Percentiles rank a stretch among this genome's conserved stretches.
phyloP scores from a whole-genome alignment of 306 rosid genomes.

The Vigna hirtella region DNA sequence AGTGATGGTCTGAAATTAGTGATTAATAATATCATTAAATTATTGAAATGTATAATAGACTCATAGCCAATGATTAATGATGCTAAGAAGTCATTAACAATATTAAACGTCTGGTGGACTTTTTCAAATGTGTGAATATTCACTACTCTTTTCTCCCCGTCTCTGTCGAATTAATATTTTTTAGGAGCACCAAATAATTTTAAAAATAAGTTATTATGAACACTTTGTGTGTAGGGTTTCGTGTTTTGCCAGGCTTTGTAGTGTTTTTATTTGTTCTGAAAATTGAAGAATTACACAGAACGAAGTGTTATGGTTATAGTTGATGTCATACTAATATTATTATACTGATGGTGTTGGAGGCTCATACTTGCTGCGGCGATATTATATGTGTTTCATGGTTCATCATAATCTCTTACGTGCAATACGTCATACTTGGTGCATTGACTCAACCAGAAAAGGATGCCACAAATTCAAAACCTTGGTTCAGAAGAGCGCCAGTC shows the following conservation, averaged over 20 bases:
- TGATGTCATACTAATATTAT: not conserved
- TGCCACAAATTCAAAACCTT: constrained; percentile 73
- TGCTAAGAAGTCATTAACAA: no score
- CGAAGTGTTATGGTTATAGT: not conserved
- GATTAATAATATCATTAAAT: no score
- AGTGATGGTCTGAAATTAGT: no score
- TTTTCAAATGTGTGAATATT: no score
- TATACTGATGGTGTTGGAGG: not conserved
- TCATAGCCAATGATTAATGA: no score
- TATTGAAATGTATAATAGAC: no score
- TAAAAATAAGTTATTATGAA: not conserved
- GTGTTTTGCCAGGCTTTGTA: not conserved
- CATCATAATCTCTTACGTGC: constrained; percentile 16
- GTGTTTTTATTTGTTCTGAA: constrained; percentile 20
- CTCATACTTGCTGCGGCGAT: not conserved
- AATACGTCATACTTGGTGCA: constrained; percentile 1
- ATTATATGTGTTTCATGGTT: not conserved
- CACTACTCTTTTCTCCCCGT: constrained; percentile 3
- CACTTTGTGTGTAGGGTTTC: not conserved
- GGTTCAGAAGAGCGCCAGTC: constrained; percentile 80
- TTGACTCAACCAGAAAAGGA: constrained; percentile 44
- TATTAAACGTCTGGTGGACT: no score
- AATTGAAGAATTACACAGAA: constrained; percentile 6
- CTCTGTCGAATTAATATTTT: not conserved
- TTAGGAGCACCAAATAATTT: no score